Evolutionary conservation across 345 rosid genomes (phyloP).

Genomic region (Laguncularia racemosa): DNA sequence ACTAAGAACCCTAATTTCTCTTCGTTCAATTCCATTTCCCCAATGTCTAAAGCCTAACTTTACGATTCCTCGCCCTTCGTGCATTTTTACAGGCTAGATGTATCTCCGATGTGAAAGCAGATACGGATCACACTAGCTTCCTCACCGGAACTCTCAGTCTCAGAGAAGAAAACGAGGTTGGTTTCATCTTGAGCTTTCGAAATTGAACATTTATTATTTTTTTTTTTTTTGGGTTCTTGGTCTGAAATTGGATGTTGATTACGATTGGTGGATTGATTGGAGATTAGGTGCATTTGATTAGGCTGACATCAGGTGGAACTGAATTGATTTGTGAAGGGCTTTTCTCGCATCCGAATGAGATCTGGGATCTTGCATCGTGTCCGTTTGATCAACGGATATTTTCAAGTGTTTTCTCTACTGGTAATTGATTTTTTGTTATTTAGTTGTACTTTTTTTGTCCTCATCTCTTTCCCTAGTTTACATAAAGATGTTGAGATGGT

Average conservation of each 20-base stretch:
- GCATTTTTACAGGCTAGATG: constrained; percentile 64
- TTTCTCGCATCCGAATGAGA: constrained; percentile 90
- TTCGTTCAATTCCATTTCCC: not conserved
- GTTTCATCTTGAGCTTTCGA: not conserved
- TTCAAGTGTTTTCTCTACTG: constrained; percentile 76
- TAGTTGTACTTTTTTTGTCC: not conserved
- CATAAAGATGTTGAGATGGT: no score
- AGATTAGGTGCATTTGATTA: constrained; percentile 78
- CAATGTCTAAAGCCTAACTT: not conserved
- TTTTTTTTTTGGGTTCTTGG: not conserved
- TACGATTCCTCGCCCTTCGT: not conserved
- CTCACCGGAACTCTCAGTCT: constrained; percentile 92
- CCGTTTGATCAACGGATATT: constrained; percentile 93
- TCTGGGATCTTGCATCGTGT: constrained; percentile 86
- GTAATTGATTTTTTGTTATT: constrained; percentile 23
- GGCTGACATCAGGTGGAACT: constrained; percentile 79
- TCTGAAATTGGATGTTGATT: not conserved
- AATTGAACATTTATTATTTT: not conserved
- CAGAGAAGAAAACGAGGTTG: constrained; percentile 87
- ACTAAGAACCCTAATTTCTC: not conserved
- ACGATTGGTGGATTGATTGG: constrained; percentile 8
- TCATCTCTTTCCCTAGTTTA: no score
- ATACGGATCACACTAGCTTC: constrained; percentile 89
- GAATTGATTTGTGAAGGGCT: constrained; percentile 87
- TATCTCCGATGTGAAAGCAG: constrained; percentile 90